Evolutionary conservation across 768 basidiomycete species (phyloP).

Genomic region (Coprinopsis marcescibilis): DNA sequence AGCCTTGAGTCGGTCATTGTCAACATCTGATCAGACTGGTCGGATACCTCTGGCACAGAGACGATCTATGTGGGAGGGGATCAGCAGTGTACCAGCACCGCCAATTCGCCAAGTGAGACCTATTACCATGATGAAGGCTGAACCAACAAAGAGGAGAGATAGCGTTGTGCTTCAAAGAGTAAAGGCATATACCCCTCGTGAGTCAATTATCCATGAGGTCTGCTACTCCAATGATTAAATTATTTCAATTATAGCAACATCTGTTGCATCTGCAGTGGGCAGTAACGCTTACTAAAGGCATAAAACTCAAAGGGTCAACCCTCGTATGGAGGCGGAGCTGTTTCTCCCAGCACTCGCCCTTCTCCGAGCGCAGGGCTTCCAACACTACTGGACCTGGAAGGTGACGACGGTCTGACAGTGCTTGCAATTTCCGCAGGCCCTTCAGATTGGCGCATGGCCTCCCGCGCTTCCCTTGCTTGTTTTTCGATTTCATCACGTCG

Average conservation of each 20-base stretch:
- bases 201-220: neutral
- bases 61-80: slow-evolving; percentile 4
- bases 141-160: slow-evolving; percentile 2
- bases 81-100: neutral
- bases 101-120: neutral
- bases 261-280: neutral
- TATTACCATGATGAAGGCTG: no score
- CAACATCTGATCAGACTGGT: neutral
- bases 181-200: neutral
- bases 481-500: slow-evolving; percentile 55
- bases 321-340: slow-evolving; percentile 3
- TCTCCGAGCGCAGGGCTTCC: neutral
- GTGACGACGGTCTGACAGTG: slow-evolving; percentile 4
- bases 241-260: neutral
- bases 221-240: neutral
- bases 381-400: slow-evolving; percentile 7
- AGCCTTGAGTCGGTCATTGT: neutral
- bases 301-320: neutral
- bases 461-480: slow-evolving; percentile 39
- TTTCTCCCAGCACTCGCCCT: neutral
- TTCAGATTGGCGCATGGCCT: slow-evolving; percentile 11
- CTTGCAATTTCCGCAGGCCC: slow-evolving; percentile 16
- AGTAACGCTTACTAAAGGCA: no score
- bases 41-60: neutral
- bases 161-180: slow-evolving; percentile 2